Evolutionary conservation across 1,139 yeast genomes (phyloP), one percentile per base, ranked within the genome.

Genomic region (Geotrichum cucujoidarum): DNA sequence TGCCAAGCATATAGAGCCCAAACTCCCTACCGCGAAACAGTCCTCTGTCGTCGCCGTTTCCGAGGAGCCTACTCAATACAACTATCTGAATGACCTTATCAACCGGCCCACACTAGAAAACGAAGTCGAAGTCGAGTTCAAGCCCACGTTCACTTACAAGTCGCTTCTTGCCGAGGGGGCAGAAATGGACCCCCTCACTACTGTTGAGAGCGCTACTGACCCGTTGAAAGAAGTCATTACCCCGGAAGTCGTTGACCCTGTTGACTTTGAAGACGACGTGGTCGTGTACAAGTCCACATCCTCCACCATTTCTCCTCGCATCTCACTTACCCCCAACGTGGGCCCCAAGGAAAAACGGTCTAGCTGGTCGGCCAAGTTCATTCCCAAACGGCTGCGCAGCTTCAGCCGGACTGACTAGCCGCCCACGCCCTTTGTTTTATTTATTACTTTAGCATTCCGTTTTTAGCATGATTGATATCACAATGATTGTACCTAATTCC

Each of bases 351-450:
- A 25, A 14, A 37, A 25, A 37, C 16, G 3, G 7, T 24, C 40
- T 4, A 24, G 40, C 32, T 37, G 40, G 40, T 37, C 40, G 6
- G n/a, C 40, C 13, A 37, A 37, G 20, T 25, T 24, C 14, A n/a
- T 37, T 21, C 37, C 37, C 13, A 37, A 25, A 14, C 13, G 30
- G 4, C n/a, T 37, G 5, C 14, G 37, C 14, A 3, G 11, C 3
- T 34, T 34, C 37, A 34, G 8, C 35, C 4, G 18, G 4, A 4
- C 35, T 10, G 11, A 10, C 17, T 4, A 13, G 35, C 30, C 10
- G 30, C 30, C 30, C n/a, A 11, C 10, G 30, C 30, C 30, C n/a
- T n/a, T n/a, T n/a, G n/a, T n/a, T n/a, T n/a, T n/a, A n/a, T n/a
- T n/a, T n/a, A n/a, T n/a, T n/a, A n/a, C n/a, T n/a, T n/a, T n/a